Conservation (phyloP, 768 basidiomycete genomes). For the Boletus tomentosulus region DNA sequence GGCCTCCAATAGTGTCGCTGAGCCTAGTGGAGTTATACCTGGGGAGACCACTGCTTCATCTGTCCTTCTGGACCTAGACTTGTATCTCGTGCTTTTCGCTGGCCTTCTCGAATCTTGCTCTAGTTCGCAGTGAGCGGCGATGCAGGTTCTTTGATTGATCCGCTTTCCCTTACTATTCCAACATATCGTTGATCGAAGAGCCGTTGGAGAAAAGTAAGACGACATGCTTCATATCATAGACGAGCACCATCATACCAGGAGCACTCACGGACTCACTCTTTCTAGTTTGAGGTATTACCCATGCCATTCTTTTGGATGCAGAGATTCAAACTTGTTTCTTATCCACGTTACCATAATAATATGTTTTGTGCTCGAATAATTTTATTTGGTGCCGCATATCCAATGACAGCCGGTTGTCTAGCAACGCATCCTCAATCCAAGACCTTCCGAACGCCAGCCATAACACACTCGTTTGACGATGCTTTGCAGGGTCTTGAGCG, state of each 20-base stretch:
- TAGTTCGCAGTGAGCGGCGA: slow-evolving; percentile 2
- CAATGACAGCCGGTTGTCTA: slow-evolving; percentile 7
- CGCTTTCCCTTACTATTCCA: neutral
- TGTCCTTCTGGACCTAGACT: slow-evolving; percentile 13
- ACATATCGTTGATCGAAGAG: neutral
- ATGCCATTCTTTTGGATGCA: slow-evolving; percentile 15
- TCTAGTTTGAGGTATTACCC: slow-evolving; percentile 25
- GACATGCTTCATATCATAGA: slow-evolving; percentile 15
- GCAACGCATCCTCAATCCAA: slow-evolving; percentile 12
- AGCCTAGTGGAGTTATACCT: slow-evolving; percentile 11
- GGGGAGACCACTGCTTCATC: slow-evolving; percentile 3
- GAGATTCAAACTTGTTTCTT: slow-evolving; percentile 5
- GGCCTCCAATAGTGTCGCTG: slow-evolving; percentile 11
- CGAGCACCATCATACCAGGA: slow-evolving; percentile 13
- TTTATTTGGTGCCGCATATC: slow-evolving; percentile 6
- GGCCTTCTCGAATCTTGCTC: slow-evolving; percentile 14
- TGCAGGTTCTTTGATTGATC: slow-evolving; percentile 7
- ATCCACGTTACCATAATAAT: slow-evolving; percentile 3
- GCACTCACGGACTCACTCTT: slow-evolving; percentile 18
- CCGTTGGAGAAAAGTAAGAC: slow-evolving; percentile 15
- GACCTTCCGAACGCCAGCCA: slow-evolving; percentile 11
- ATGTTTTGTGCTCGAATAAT: neutral
- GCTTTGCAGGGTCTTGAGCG: slow-evolving; percentile 22
- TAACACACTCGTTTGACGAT: slow-evolving; percentile 21
- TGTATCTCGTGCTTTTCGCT: slow-evolving; percentile 17